Conservation (phyloP, 768 basidiomycete genomes). For the Melanogaster broomeanus region DNA sequence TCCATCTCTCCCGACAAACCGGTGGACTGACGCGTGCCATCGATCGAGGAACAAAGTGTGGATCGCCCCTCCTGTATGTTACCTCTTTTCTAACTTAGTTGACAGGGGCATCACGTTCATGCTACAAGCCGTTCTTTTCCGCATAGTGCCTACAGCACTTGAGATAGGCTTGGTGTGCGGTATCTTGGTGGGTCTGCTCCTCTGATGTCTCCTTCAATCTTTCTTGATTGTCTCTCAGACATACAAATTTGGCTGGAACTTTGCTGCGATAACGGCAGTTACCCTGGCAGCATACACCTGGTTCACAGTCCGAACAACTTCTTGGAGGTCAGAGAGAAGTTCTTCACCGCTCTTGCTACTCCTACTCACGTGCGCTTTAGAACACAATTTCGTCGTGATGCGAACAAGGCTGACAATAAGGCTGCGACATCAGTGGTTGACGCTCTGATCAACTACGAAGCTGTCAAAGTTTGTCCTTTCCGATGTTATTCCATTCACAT, state of each 20-base stretch:
- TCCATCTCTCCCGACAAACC: conserved; percentile 92
- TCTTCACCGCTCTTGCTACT: background rate
- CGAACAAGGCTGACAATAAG: conserved; percentile 95
- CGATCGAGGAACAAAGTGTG: conserved; percentile 95
- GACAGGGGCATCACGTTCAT: conserved; percentile 93
- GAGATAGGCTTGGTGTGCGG: conserved; percentile 98
- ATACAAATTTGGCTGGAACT: conserved; percentile 97
- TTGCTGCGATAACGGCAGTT: conserved; percentile 83
- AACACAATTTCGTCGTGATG: conserved; percentile 90
- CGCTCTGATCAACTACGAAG: conserved; percentile 96
- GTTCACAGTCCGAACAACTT: conserved; percentile 96
- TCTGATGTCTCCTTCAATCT: background rate
- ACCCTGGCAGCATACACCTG: conserved; percentile 93
- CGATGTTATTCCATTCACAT: background rate
- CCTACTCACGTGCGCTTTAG: conserved; percentile 39
- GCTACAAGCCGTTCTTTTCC: conserved; percentile 89
- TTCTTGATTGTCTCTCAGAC: conserved; percentile 51
- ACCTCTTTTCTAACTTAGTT: background rate
- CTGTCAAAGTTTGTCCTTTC: conserved; percentile 78
- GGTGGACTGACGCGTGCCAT: conserved; percentile 96
- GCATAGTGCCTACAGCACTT: conserved; percentile 92
- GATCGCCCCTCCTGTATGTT: background rate
- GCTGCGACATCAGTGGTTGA: conserved; percentile 94
- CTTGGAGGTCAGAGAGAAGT: conserved; percentile 73
- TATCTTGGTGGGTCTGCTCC: conserved; percentile 67